Percentiles rank a stretch among this genome's conserved stretches.
Evolutionary conservation across 208 protist genomes (phyloP).

Genomic region (Vickermania spadyakhi): DNA sequence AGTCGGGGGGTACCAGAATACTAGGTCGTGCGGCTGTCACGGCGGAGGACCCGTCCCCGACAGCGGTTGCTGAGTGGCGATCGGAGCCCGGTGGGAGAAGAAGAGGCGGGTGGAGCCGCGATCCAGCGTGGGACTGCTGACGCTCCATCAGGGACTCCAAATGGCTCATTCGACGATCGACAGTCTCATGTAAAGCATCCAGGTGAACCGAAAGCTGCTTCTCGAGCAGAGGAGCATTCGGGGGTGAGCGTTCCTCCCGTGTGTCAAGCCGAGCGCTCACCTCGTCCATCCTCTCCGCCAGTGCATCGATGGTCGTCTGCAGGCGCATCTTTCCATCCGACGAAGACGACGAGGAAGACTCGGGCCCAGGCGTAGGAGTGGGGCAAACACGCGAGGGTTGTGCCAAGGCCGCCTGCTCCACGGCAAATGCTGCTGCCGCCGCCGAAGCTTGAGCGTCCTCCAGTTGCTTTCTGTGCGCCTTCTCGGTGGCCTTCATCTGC

Average conservation of each 20-base stretch:
- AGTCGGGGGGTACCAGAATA: not conserved
- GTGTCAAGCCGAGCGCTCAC: not conserved
- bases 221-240: not conserved
- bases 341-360: too few relatives aligned
- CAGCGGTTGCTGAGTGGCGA: not conserved
- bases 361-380: too few relatives aligned
- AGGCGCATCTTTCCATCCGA: too few relatives aligned
- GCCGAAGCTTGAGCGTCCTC: too few relatives aligned
- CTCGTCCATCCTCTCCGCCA: not conserved
- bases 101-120: too few relatives aligned
- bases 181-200: not conserved
- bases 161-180: not conserved
- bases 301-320: not conserved
- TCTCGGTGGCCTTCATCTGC: not conserved
- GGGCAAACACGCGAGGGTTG: too few relatives aligned
- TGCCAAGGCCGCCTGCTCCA: too few relatives aligned
- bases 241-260: not conserved
- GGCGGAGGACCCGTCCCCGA: not conserved
- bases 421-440: too few relatives aligned
- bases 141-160: not conserved
- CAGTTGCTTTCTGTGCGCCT: too few relatives aligned
- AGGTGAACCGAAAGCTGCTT: not conserved
- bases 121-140: not conserved
- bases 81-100: not conserved
- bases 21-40: not conserved